phyloP scores from a whole-genome alignment of 2,329 filamentous ascomycete genomes.

The Helicocarpus griseus region DNA sequence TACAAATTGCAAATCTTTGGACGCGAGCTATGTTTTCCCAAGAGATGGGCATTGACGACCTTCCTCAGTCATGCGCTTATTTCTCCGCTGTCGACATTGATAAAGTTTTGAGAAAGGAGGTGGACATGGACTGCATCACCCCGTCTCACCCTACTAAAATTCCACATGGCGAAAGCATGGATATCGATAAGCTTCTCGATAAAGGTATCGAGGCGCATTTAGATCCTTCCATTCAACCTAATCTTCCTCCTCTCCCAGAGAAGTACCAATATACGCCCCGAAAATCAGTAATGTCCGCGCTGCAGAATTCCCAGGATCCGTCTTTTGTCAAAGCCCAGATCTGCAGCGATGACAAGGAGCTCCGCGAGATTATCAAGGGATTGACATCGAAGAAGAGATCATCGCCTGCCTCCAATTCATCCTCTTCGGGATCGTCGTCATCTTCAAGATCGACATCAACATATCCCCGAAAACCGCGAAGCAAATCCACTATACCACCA shows the following conservation, averaged over 20 bases:
- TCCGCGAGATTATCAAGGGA: conserved; percentile 61
- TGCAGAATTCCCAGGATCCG: conserved; percentile 47
- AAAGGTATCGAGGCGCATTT: conserved; percentile 61
- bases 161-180: conserved; percentile 73
- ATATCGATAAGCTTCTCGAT: conserved; percentile 66
- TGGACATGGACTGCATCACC: conserved; percentile 94
- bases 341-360: conserved; percentile 59
- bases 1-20: conserved; percentile 93
- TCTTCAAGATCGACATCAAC: neutral
- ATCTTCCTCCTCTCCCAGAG: conserved; percentile 49
- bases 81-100: conserved; percentile 96
- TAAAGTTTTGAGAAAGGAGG: conserved; percentile 90
- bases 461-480: conserved; percentile 10
- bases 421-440: neutral
- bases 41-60: conserved; percentile 89
- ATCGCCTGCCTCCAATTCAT: conserved; percentile 13
- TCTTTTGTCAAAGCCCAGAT: conserved; percentile 80
- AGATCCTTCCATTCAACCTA: conserved; percentile 53
- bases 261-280: conserved; percentile 60
- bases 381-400: conserved; percentile 32
- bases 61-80: conserved; percentile 89
- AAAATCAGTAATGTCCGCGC: conserved; percentile 66
- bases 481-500: conserved; percentile 21
- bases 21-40: conserved; percentile 95
- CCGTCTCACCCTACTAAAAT: conserved; percentile 74